Conservation (phyloP, 331 rosid species). For the Erythrophleum ivorense region DNA sequence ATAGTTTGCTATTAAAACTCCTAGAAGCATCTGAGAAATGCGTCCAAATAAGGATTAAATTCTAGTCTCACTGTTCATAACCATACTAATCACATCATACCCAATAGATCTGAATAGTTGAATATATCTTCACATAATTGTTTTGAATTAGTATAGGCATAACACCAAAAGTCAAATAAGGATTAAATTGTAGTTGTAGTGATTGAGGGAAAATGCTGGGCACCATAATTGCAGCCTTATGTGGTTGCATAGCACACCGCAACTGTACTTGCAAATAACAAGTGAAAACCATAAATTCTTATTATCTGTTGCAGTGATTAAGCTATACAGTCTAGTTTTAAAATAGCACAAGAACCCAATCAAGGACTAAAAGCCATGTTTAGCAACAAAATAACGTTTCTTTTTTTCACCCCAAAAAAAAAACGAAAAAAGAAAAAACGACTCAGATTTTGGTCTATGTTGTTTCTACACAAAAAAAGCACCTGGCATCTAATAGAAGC, state of each 20-base stretch:
- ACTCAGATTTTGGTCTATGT: neutral
- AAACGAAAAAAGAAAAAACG: neutral
- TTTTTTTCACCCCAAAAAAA: neutral
- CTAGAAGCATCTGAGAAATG: neutral
- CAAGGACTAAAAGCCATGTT: neutral
- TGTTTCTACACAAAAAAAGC: neutral
- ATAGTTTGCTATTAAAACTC: neutral
- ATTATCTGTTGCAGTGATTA: neutral
- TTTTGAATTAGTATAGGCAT: neutral
- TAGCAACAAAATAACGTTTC: neutral
- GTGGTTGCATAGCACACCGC: neutral
- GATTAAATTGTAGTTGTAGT: neutral
- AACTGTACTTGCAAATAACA: neutral
- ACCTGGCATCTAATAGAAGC: neutral
- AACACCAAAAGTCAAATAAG: neutral
- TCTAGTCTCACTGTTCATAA: neutral
- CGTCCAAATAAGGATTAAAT: neutral
- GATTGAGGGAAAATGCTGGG: neutral
- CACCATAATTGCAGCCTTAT: neutral
- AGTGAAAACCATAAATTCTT: neutral
- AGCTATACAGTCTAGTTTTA: neutral
- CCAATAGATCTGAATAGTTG: neutral
- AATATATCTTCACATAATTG: constrained; percentile 1
- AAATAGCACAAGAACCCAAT: neutral
- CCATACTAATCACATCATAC: neutral